A percentile compares a stretch with the other conserved stretches of the same genome.
Evolutionary conservation across 1,139 yeast species (phyloP).

Genomic region (Geotrichum australiense): DNA sequence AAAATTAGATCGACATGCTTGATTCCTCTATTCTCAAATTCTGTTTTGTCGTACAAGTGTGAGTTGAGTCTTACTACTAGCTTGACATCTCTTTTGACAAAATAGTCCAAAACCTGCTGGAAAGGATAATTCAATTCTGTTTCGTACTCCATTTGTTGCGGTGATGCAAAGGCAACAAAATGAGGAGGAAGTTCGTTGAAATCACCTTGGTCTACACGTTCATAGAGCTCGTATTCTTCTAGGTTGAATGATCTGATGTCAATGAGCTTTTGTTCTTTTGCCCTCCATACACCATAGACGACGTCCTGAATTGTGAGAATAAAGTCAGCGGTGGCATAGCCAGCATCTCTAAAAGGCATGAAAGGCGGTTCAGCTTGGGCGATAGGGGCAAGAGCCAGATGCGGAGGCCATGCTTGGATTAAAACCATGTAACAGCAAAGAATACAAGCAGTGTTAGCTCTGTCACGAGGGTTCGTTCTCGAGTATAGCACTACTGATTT

Average conservation of each 20-base stretch:
- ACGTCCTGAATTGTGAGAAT: constrained; percentile 90
- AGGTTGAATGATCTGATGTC: constrained; percentile 83
- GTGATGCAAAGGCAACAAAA: constrained; percentile 96
- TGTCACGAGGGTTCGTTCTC: constrained; percentile 65
- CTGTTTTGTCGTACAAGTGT: constrained; percentile 75
- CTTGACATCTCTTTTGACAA: constrained; percentile 65
- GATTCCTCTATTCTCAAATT: constrained; percentile 76
- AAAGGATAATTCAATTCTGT: constrained; percentile 38
- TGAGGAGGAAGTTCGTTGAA: constrained; percentile 87
- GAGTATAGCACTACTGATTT: constrained; percentile 90
- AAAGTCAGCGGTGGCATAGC: constrained; percentile 91
- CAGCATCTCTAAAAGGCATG: constrained; percentile 94
- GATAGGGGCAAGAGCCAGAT: constrained; percentile 90
- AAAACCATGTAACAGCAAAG: constrained; percentile 91
- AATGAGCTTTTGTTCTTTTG: constrained; percentile 86
- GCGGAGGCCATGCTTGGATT: constrained; percentile 97
- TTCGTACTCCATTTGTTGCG: constrained; percentile 57
- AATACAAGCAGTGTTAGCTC: constrained; percentile 93
- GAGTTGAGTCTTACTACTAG: constrained; percentile 89
- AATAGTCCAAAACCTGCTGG: constrained; percentile 70
- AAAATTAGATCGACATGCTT: constrained; percentile 92
- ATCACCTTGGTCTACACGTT: constrained; percentile 95
- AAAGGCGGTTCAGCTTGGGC: constrained; percentile 91
- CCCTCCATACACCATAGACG: constrained; percentile 95
- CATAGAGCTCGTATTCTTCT: constrained; percentile 89